phyloP scores from a whole-genome alignment of 495 filamentous ascomycete species.

The Aspergillus sclerotioniger region DNA sequence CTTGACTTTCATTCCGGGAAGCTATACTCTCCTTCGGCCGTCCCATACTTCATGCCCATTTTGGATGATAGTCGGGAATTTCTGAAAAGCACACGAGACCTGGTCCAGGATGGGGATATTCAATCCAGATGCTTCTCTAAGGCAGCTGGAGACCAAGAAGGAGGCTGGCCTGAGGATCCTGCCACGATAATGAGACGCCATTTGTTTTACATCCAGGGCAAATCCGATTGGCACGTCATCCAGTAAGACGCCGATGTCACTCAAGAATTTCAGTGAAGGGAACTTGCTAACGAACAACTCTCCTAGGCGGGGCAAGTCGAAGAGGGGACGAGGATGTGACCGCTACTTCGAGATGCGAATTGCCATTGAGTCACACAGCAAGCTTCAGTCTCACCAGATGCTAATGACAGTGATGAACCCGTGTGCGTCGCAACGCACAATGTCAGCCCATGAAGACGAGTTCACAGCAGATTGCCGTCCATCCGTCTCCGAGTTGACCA shows the following conservation, averaged over 20 bases:
- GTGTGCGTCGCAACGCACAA: neutral
- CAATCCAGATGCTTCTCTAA: neutral
- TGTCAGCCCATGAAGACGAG: neutral
- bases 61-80: neutral
- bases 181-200: neutral
- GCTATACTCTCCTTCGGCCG: neutral
- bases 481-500: neutral
- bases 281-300: no score
- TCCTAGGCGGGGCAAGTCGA: no score
- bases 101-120: neutral
- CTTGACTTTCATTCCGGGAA: neutral
- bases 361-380: neutral
- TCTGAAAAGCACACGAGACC: neutral
- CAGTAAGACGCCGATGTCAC: no score
- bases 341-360: neutral
- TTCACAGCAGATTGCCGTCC: neutral
- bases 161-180: neutral
- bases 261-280: no score
- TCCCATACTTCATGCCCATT: neutral
- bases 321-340: no score
- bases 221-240: neutral
- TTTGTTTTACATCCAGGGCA: neutral
- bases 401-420: neutral
- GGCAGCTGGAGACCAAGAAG: neutral
- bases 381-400: neutral